Evolutionary conservation across 2,329 filamentous ascomycete genomes (phyloP).

Genomic region (Celoporthe dispersa): DNA sequence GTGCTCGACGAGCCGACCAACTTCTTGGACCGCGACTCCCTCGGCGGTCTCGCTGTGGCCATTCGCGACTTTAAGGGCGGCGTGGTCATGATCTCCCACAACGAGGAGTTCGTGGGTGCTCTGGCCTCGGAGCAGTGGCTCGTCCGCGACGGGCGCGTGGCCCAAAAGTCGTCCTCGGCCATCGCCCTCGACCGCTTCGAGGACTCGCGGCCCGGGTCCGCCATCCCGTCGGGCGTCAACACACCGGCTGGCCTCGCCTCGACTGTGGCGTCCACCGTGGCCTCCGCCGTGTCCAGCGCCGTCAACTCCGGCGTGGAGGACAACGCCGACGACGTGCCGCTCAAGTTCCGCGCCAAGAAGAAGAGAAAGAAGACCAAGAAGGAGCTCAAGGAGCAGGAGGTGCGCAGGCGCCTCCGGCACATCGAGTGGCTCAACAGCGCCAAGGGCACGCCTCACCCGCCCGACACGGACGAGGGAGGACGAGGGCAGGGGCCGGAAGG

Average conservation of each 20-base stretch:
- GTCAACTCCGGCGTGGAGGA: constrained; percentile 87
- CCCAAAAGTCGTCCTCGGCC: constrained; percentile 78
- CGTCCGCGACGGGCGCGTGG: constrained; percentile 84
- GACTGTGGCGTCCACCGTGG: constrained; percentile 58
- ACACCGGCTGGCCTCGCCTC: constrained; percentile 45
- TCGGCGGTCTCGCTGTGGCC: constrained; percentile 94
- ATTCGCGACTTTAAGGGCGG: constrained; percentile 98
- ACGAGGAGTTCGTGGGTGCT: constrained; percentile 97
- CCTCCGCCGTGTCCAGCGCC: constrained; percentile 62
- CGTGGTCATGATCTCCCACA: constrained; percentile 99
- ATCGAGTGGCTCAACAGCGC: constrained; percentile 83
- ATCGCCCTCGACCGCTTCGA: constrained; percentile 84
- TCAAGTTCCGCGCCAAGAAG: constrained; percentile 85
- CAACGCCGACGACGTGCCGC: constrained; percentile 57
- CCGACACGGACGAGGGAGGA: constrained; percentile 80
- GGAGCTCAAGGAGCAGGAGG: constrained; percentile 92
- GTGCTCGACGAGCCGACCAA: constrained; percentile 99
- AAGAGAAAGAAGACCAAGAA: constrained; percentile 99
- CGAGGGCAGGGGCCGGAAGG: constrained; percentile 8
- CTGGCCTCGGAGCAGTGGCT: constrained; percentile 97
- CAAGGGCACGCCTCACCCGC: constrained; percentile 79
- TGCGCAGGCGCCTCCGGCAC: constrained; percentile 83
- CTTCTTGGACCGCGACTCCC: constrained; percentile 97
- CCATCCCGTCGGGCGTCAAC: constrained; percentile 29
- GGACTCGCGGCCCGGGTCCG: constrained; percentile 65